phyloP scores from a whole-genome alignment of 2,329 filamentous ascomycete genomes.

The Pestalotiopsis sp. region DNA sequence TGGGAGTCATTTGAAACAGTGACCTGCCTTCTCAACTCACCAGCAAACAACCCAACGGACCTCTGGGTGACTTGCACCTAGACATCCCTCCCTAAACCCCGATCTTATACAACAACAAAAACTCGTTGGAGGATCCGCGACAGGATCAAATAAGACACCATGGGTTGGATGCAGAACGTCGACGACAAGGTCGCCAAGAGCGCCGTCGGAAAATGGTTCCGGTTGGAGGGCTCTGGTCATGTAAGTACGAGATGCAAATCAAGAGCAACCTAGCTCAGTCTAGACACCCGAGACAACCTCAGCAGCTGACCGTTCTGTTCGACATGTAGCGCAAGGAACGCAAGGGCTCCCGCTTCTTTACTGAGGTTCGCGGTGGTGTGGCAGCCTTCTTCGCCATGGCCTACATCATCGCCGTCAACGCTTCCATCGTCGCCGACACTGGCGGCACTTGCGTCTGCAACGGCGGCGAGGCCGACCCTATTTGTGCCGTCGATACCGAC shows the following conservation, averaged over 20 bases:
- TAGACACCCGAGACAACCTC: constrained; percentile 3
- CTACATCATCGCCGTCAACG: constrained; percentile 44
- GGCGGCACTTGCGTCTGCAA: constrained; percentile 73
- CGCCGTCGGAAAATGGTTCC: constrained; percentile 72
- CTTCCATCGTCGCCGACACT: constrained; percentile 31
- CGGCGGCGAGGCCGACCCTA: constrained; percentile 48
- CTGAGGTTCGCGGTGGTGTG: constrained; percentile 80
- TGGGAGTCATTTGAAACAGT: not conserved
- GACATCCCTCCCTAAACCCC: not conserved
- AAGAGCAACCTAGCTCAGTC: constrained; percentile 17
- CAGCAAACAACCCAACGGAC: too few species aligned
- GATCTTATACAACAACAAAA: not conserved
- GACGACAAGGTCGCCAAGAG: constrained; percentile 66
- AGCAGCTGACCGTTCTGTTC: constrained; percentile 10
- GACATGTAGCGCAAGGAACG: constrained; percentile 65
- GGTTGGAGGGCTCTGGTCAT: constrained; percentile 81
- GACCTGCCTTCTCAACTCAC: not conserved
- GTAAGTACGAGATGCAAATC: constrained; percentile 53
- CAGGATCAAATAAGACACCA: constrained; percentile 24
- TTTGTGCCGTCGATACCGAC: constrained; percentile 56
- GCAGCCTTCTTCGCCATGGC: constrained; percentile 74
- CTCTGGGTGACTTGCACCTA: not conserved
- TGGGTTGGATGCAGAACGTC: constrained; percentile 52
- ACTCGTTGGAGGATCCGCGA: not conserved
- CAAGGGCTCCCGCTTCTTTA: constrained; percentile 77